Percentiles rank a stretch among this genome's conserved stretches.
Evolutionary conservation across 2,329 filamentous ascomycete genomes (phyloP).

Genomic region (Trichophyton benhamiae): DNA sequence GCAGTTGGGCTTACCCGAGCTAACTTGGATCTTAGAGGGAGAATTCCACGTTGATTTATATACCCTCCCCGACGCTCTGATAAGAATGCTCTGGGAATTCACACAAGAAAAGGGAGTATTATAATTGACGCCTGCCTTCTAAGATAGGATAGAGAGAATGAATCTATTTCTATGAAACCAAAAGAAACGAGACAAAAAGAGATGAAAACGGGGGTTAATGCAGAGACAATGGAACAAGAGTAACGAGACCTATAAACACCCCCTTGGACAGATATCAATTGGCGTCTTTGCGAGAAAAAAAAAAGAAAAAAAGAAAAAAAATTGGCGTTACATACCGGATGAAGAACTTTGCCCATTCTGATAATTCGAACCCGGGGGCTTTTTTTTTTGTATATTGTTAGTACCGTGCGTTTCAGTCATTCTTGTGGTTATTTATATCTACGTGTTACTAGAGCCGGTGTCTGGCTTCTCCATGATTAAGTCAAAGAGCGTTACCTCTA

Average conservation of each 20-base stretch:
- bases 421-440: not conserved
- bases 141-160: not conserved
- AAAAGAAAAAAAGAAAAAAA: not conserved
- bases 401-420: not conserved
- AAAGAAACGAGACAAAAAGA: not conserved
- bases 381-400: not conserved
- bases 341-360: not conserved
- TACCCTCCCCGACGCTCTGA: conserved; percentile 79
- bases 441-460: not conserved
- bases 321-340: not conserved
- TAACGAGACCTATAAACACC: not conserved
- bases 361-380: not conserved
- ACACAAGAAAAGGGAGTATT: conserved; percentile 37
- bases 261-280: not conserved
- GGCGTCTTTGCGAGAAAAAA: not conserved
- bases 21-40: conserved; percentile 49
- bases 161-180: not conserved
- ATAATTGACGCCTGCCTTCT: conserved; percentile 14
- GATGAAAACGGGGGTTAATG: not conserved
- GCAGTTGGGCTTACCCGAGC: conserved; percentile 19
- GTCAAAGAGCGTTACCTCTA: too few relatives aligned
- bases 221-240: not conserved
- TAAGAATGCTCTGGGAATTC: conserved; percentile 94
- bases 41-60: conserved; percentile 98
- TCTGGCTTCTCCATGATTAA: not conserved